These are phyloP conservation scores for Yamadazyma tumulicola DNA, from an alignment of 805 yeast species.

Conservation along the genomic window DNA sequence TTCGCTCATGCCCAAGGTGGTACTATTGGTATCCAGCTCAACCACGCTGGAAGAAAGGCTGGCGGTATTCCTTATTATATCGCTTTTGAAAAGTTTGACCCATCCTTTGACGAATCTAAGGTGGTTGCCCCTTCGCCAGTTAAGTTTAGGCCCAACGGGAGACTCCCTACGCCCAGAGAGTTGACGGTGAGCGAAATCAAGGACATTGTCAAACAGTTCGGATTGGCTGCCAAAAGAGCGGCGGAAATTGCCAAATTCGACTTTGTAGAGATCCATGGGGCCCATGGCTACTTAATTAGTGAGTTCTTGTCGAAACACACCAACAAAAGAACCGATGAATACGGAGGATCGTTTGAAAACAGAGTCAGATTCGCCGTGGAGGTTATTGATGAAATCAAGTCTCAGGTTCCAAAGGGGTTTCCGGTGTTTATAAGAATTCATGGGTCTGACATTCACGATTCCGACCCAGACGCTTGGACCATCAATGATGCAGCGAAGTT, in stretches of 20 bases:
- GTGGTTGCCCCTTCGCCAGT: slow-evolving; percentile 37
- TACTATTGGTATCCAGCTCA: slow-evolving; percentile 50
- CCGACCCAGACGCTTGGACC: slow-evolving; percentile 36
- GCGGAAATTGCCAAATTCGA: slow-evolving; percentile 47
- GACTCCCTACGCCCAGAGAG: slow-evolving; percentile 34
- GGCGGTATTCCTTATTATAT: slow-evolving; percentile 27
- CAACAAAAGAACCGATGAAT: slow-evolving; percentile 57
- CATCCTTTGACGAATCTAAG: slow-evolving; percentile 25
- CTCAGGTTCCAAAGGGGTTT: slow-evolving; percentile 34
- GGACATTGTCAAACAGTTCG: slow-evolving; percentile 39
- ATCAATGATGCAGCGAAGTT: slow-evolving; percentile 43
- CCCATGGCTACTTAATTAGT: slow-evolving; percentile 57
- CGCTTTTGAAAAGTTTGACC: slow-evolving; percentile 30
- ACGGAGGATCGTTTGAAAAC: slow-evolving; percentile 63
- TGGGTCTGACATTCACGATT: slow-evolving; percentile 41
- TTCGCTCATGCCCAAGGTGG: slow-evolving; percentile 44
- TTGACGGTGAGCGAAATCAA: slow-evolving; percentile 41
- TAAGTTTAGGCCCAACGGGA: slow-evolving; percentile 25
- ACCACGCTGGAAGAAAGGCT: slow-evolving; percentile 54
- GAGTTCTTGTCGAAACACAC: slow-evolving; percentile 44
- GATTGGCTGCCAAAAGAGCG: slow-evolving; percentile 47
- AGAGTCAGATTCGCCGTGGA: slow-evolving; percentile 50
- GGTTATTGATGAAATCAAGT: slow-evolving; percentile 40
- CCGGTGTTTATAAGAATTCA: slow-evolving; percentile 50
- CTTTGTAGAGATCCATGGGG: slow-evolving; percentile 63